Evolutionary conservation across 129 eudicot genomes (phyloP).

Genomic region (Lonicera japonica): DNA sequence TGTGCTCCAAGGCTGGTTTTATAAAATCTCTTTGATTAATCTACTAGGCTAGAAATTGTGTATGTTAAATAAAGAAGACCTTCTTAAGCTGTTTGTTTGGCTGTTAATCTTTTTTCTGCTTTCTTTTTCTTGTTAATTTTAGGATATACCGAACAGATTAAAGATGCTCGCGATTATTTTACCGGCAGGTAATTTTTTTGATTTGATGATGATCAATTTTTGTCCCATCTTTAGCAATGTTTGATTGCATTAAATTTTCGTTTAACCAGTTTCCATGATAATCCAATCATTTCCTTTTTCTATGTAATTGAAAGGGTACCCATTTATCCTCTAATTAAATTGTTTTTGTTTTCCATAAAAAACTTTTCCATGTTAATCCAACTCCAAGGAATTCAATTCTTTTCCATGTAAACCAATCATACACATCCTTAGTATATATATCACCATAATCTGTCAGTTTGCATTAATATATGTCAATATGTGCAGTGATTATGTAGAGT

Average conservation of each 20-base stretch:
- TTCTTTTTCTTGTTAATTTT: slow-evolving; percentile 10
- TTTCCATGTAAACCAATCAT: no score
- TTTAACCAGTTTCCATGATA: not conserved
- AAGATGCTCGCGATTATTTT: slow-evolving; percentile 60
- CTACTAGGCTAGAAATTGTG: not conserved
- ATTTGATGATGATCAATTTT: not conserved
- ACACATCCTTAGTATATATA: not conserved
- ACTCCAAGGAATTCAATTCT: no score
- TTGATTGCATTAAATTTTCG: no score
- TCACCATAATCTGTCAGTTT: no score
- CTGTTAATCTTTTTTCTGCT: not conserved
- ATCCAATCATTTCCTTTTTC: no score
- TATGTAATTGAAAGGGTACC: no score
- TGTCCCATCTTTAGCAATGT: not conserved
- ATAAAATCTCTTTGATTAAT: not conserved
- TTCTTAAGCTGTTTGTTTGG: not conserved
- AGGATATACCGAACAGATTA: slow-evolving; percentile 74
- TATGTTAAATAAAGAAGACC: no score
- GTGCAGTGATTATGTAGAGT: not conserved
- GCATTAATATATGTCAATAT: not conserved
- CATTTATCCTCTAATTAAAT: no score
- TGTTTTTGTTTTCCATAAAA: no score
- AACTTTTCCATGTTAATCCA: no score
- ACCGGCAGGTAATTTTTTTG: slow-evolving; percentile 69
- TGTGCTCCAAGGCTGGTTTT: no score